Evolutionary conservation across 257 asterid genomes (phyloP), one percentile per base, ranked within the genome.

Genomic region (Echium plantagineum): DNA sequence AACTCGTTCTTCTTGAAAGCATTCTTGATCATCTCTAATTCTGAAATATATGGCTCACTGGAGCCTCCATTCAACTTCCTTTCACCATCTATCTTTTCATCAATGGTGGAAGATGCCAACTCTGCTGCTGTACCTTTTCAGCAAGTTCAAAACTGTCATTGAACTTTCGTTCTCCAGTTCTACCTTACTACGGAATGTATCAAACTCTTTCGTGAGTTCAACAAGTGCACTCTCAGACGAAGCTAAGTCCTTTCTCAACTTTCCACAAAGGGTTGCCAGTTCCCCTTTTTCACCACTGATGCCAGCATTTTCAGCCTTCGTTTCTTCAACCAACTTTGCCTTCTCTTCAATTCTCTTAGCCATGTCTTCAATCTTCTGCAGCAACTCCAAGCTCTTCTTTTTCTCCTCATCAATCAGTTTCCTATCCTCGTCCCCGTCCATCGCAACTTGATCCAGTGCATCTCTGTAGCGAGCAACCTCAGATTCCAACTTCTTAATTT

Each of bases 1-100:
- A 57, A 75, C 52, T 70, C 81, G 59, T 72, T 81, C 35, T 57
- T 67, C 76, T 69, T 74, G 74, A 89, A 77, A 52, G 81, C 90
- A 42, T 69, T 68, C 85, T 75, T 84, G 65, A 89, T 89, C 61
- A 51, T 66, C 54, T 80, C 86, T 66, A 86, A 19, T 66, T 84
- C 88, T 60, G 48, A 58, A 18, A 21, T 71, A 59, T 59, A 75
- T 15, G 67, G 58, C 60, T 68, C 68, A 8, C 75, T n/a, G 28
- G 68, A 79, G 10, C 71, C 85, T 26, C 77, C 85, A n/a, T 58
- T 69, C 15, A 49, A 26, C 61, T 66, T 68, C n/a, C 53, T 54
- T 13, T 30, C 71, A 24, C 16, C 35, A 22, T 56, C 28, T 3
- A 22, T 70, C n/a, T 15, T 65, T 20, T 18, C 58, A 31, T 64